phyloP scores from a whole-genome alignment of 768 basidiomycete species.

The Melanogaster broomeanus region DNA sequence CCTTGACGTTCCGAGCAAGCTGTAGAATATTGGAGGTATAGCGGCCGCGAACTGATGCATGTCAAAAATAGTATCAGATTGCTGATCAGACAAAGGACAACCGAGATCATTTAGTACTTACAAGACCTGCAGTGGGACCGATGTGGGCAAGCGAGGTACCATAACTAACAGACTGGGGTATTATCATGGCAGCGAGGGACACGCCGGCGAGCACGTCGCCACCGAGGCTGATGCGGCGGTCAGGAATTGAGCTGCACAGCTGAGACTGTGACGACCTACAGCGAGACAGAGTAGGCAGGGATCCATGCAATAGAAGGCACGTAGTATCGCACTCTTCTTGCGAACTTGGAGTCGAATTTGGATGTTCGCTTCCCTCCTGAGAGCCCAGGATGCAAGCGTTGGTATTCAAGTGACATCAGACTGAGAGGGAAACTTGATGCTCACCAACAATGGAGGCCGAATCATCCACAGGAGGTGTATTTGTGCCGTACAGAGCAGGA shows the following conservation, averaged over 20 bases:
- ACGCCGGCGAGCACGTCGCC: constrained; percentile 84
- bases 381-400: neutral
- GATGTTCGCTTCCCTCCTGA: constrained; percentile 15
- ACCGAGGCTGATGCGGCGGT: constrained; percentile 41
- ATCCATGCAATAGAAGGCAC: constrained; percentile 80
- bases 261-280: constrained; percentile 44
- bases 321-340: constrained; percentile 67
- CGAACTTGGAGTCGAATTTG: constrained; percentile 33
- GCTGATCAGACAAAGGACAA: neutral
- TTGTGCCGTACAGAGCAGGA: constrained; percentile 18
- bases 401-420: neutral
- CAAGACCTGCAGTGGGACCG: constrained; percentile 83
- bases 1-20: constrained; percentile 82
- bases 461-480: constrained; percentile 13
- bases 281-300: constrained; percentile 67
- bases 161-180: constrained; percentile 90
- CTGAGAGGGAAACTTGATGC: neutral
- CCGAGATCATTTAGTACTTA: constrained; percentile 46
- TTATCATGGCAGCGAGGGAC: constrained; percentile 82
- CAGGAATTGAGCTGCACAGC: neutral
- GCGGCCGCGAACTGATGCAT: constrained; percentile 71
- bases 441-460: constrained; percentile 20
- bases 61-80: neutral
- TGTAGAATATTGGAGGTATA: constrained; percentile 87
- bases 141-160: constrained; percentile 86